These are phyloP conservation scores for Zygosaccharomyces kombuchaensis DNA, from an alignment of 805 yeast genomes.

Conservation along the genomic window DNA sequence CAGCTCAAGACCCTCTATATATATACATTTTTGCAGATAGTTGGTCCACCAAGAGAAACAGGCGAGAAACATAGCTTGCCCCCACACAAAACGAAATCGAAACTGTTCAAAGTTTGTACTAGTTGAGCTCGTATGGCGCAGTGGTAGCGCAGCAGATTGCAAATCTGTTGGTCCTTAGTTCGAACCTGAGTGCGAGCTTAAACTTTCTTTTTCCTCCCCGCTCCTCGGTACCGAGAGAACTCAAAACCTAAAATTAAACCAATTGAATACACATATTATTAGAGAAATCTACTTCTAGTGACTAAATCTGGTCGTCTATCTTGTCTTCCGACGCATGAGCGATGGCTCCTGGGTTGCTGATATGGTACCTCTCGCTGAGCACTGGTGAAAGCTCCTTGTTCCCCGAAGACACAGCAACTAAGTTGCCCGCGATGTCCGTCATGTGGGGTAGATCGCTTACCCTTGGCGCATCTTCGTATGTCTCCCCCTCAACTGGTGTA, in stretches of 20 bases:
- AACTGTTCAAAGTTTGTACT: background rate
- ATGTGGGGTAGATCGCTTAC: constrained; percentile 28
- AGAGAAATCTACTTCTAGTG: constrained; percentile 16
- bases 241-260: background rate
- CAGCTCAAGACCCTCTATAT: too few species aligned
- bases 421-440: constrained; percentile 24
- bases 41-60: background rate
- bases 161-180: constrained; percentile 98
- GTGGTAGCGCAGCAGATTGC: constrained; percentile 99
- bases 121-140: constrained; percentile 74
- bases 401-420: constrained; percentile 30
- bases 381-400: constrained; percentile 26
- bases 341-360: constrained; percentile 10
- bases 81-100: background rate
- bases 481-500: constrained; percentile 25
- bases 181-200: constrained; percentile 88
- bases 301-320: constrained; percentile 19
- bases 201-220: constrained; percentile 35
- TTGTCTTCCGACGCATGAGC: background rate
- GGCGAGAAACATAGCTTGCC: background rate
- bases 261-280: constrained; percentile 15
- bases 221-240: background rate
- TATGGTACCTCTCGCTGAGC: constrained; percentile 20
- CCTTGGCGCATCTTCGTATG: constrained; percentile 20
- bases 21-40: too few species aligned